Evolutionary conservation across 495 filamentous ascomycete genomes (phyloP).

Genomic region (Zalerion maritima): DNA sequence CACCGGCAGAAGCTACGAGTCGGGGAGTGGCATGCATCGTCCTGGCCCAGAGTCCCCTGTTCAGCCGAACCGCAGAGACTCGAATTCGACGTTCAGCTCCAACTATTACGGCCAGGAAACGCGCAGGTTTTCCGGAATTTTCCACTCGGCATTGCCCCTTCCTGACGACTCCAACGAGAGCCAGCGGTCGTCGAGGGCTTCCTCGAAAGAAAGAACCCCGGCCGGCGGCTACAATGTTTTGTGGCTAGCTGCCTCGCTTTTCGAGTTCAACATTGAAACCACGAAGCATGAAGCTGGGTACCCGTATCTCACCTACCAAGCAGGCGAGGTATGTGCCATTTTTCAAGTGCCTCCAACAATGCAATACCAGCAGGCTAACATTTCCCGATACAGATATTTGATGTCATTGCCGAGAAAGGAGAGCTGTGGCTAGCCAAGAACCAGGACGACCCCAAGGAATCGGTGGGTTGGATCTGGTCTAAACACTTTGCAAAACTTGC

Average conservation of each 20-base stretch:
- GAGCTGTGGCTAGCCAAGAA: conserved; percentile 97
- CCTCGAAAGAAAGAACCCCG: conserved; percentile 31
- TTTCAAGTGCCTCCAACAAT: neutral
- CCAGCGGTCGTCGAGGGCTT: conserved; percentile 31
- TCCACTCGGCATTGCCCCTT: conserved; percentile 76
- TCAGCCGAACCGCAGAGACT: conserved; percentile 23
- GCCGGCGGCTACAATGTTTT: conserved; percentile 38
- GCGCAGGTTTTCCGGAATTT: conserved; percentile 49
- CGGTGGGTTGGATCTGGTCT: conserved; percentile 97
- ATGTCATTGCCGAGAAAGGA: conserved; percentile 86
- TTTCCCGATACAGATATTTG: conserved; percentile 44
- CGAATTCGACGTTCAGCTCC: conserved; percentile 30
- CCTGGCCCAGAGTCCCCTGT: conserved; percentile 28
- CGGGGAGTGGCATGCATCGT: conserved; percentile 21
- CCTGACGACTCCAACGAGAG: conserved; percentile 44
- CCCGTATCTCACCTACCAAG: conserved; percentile 88
- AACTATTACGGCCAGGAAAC: conserved; percentile 22
- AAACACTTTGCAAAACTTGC: conserved; percentile 85
- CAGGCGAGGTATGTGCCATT: conserved; percentile 52
- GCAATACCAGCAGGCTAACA: too few species aligned
- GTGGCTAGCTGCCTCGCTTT: conserved; percentile 86
- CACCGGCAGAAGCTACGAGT: conserved; percentile 38
- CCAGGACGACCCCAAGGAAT: conserved; percentile 66
- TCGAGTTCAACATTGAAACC: conserved; percentile 90
- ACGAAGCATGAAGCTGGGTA: conserved; percentile 87